Conservation (phyloP, 441 rosid species). For the Arabidopsis lyrata region DNA sequence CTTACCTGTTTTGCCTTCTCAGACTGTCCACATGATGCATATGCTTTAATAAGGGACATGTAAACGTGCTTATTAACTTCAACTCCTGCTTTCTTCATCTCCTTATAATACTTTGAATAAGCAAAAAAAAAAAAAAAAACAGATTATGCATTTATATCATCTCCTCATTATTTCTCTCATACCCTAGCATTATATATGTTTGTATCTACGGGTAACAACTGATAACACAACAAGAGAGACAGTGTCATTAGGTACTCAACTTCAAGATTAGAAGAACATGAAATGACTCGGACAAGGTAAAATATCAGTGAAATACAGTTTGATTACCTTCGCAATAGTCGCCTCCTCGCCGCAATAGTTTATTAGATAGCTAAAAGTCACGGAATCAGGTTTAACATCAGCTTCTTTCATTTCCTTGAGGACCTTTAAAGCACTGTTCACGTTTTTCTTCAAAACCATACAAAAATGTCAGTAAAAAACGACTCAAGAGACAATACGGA, state of each 20-base stretch:
- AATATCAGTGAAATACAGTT: neutral
- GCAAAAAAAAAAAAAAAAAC: conserved; percentile 38
- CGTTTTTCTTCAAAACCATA: conserved; percentile 66
- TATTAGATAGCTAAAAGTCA: conserved; percentile 72
- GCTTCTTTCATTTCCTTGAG: conserved; percentile 75
- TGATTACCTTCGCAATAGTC: conserved; percentile 67
- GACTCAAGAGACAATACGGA: conserved; percentile 11
- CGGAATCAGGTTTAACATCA: conserved; percentile 72
- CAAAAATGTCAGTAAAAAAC: conserved; percentile 8
- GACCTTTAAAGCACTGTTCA: conserved; percentile 57
- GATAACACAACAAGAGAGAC: conserved; percentile 13
- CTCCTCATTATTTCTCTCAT: conserved; percentile 5
- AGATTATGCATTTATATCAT: conserved; percentile 9
- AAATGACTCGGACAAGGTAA: neutral
- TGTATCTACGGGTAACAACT: neutral
- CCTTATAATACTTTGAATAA: conserved; percentile 61
- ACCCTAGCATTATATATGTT: conserved; percentile 1
- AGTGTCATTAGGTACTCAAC: conserved; percentile 1
- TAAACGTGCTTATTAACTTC: conserved; percentile 60
- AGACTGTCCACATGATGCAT: conserved; percentile 70
- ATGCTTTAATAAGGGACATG: conserved; percentile 80
- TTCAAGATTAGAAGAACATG: conserved; percentile 13
- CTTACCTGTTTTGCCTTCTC: conserved; percentile 89
- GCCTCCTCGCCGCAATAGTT: conserved; percentile 61
- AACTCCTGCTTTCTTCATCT: conserved; percentile 55